These are phyloP conservation scores for Gynandropsis gynandra DNA, from an alignment of 345 rosid species.

Conservation along the genomic window DNA sequence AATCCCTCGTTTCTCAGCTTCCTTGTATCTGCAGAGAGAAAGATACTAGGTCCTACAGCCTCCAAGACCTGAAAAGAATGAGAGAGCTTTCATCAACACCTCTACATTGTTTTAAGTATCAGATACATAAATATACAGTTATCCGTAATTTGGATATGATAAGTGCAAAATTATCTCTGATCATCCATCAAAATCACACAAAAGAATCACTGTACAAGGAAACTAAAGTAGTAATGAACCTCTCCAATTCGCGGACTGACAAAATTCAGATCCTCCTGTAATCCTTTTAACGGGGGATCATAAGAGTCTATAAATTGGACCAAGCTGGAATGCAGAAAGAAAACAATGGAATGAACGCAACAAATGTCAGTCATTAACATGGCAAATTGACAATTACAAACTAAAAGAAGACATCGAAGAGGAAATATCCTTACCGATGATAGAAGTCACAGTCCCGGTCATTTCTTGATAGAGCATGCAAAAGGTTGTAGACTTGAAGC, in stretches of 20 bases:
- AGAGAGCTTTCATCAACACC: slow-evolving; percentile 19
- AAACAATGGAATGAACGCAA: neutral
- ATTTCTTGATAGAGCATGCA: slow-evolving; percentile 87
- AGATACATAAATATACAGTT: neutral
- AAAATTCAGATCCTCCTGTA: slow-evolving; percentile 95
- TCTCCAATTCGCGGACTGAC: slow-evolving; percentile 99
- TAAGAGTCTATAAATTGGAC: slow-evolving; percentile 93
- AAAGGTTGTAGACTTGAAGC: slow-evolving; percentile 88
- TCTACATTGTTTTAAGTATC: slow-evolving; percentile 8
- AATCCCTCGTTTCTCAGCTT: slow-evolving; percentile 96
- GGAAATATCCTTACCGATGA: slow-evolving; percentile 64
- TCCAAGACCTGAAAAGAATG: slow-evolving; percentile 72
- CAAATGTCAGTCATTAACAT: neutral
- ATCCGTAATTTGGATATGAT: slow-evolving; percentile 5
- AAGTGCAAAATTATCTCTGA: slow-evolving; percentile 17
- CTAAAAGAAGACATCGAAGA: slow-evolving; percentile 2
- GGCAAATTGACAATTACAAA: slow-evolving; percentile 6
- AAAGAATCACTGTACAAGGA: neutral
- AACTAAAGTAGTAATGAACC: slow-evolving; percentile 39
- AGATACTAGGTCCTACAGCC: slow-evolving; percentile 96
- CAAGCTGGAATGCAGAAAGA: slow-evolving; percentile 49
- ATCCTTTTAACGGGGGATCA: slow-evolving; percentile 95
- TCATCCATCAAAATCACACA: slow-evolving; percentile 1
- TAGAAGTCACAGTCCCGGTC: slow-evolving; percentile 95
- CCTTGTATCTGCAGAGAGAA: slow-evolving; percentile 88